Evolutionary conservation across 139 green algal species (phyloP), one percentile per base, ranked within the genome.

Genomic region (Coccomyxa sp.): DNA sequence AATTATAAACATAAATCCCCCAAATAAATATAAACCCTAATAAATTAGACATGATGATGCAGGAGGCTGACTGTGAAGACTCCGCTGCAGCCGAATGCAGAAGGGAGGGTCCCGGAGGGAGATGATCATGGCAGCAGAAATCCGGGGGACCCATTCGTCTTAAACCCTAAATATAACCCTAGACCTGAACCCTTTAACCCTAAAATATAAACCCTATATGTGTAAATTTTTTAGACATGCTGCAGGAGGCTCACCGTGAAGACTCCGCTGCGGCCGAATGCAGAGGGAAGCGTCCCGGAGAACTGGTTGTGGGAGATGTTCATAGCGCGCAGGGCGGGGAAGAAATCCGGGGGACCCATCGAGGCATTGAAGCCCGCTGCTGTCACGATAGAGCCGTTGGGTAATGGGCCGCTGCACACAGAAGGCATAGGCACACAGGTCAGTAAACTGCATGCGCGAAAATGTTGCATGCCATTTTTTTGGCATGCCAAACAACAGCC

Each of bases 281-380:
- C n/a, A 25, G 38, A 14, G 21, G 81, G 81, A 27, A 84, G 67
- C 11, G 81, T 27, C 1, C 81, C 81, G 3, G 68, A 38, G 45
- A 84, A 58, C 23, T 1, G 0, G 81, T 84, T 84, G 81, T 80
- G 23, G 71, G 81, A 84, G 23, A 74, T 51, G 51, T 84, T 84
- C 66, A 84, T 31, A 13, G 81, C 81, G 13, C 68, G 71, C 11
- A 84, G 81, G 51, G 51, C 71, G 1, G 81, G 81, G 81, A 84
- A 84, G 66, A 80, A 31, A 67, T 51, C 38, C 38, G 38, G 38
- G 7, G 38, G 38, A 7, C 38, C 7, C 38, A 7, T 11, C 38
- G 38, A 51, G 38, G 38, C 3, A 7, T 67, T 38, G 30, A 21
- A 21, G 10, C 21, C 21, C 63, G 63, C 9, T 71, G 63, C 7